Base-by-base conservation (phyloP, 345 rosid genomes). In the Populus davidiana region DNA sequence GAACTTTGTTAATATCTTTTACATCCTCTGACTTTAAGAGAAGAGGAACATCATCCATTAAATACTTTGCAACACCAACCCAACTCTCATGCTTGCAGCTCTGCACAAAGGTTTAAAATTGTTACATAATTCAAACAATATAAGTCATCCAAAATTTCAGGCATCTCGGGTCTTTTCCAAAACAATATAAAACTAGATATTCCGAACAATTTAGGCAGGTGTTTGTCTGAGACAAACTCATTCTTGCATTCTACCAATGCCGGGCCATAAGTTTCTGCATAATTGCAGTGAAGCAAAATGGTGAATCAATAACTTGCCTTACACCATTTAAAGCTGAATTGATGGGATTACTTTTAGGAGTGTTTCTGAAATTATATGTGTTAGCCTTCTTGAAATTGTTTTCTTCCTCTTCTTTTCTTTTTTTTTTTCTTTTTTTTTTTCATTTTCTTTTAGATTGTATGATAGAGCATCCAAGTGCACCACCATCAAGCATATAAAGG, bases 51-150 rank as follows among this genome's bases (percentile, higher is more conserved):
- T 91, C 97, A 70, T 95, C 99, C 86, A 89, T 79, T 77, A 95
- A 85, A 87, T 90, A 90, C 85, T 87, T 93, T 49, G 94, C 92
- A 77, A 91, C 70, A 66, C 82, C 75, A 69, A 76, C 78, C 98
- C 98, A 95, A 81, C 90, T 93, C 84, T 90, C 92, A 81, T 91
- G 90, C 77, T 80, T 88, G 79, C 94, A 92, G 84, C 93, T 90
- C 96, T 93, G 91, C 70, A 56, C 52, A 71, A 41, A n/a, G 71
- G 68, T 54, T 39, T 50, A 69, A 52, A 72, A 21, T 44, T 23
- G 56, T 52, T 49, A 1, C 43, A 23, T 17, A 52, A 23, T n/a
- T 50, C 39, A 8, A 20, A 59, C 47, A 44, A 50, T 3, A 10
- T 4, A 62, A 27, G 13, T 33, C n/a, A 31, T 10, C 36, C 20